A percentile compares a stretch with the other conserved stretches of the same genome.
phyloP scores from a whole-genome alignment of 2,329 filamentous ascomycete species.

The Microascus cirrosus region DNA sequence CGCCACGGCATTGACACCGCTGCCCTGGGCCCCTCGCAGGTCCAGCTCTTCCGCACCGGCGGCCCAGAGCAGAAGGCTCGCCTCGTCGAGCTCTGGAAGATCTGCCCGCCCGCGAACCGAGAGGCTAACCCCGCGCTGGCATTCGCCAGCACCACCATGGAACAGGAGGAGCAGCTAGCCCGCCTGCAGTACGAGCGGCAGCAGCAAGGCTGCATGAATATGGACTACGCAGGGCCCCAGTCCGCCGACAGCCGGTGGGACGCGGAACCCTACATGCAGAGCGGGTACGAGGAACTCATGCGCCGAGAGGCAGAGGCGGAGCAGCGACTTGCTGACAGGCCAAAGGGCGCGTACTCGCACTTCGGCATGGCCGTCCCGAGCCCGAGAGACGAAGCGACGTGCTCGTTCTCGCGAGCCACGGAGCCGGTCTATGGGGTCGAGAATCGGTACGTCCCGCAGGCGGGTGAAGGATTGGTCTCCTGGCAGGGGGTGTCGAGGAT shows the following conservation, averaged over 20 bases:
- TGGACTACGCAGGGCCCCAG: conserved; percentile 32
- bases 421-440: conserved; percentile 56
- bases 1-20: conserved; percentile 60
- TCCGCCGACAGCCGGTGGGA: conserved; percentile 44
- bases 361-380: conserved; percentile 2
- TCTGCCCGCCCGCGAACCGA: conserved; percentile 56
- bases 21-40: conserved; percentile 60
- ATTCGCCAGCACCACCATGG: conserved; percentile 40
- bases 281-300: conserved; percentile 65
- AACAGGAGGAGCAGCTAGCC: conserved; percentile 49
- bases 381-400: neutral
- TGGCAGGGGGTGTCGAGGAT: neutral
- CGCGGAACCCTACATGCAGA: conserved; percentile 74
- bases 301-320: conserved; percentile 46
- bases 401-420: conserved; percentile 41
- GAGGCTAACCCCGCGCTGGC: conserved; percentile 41
- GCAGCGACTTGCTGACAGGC: conserved; percentile 1
- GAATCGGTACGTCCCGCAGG: conserved; percentile 2
- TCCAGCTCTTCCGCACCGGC: conserved; percentile 68
- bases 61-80: conserved; percentile 60
- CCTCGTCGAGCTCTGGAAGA: conserved; percentile 76
- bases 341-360: conserved; percentile 4
- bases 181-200: conserved; percentile 44
- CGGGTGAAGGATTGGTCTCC: neutral
- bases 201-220: conserved; percentile 12